These are phyloP conservation scores for Papilionanthe hybrid DNA, from an alignment of 116 monocot genomes.

Conservation along the genomic window DNA sequence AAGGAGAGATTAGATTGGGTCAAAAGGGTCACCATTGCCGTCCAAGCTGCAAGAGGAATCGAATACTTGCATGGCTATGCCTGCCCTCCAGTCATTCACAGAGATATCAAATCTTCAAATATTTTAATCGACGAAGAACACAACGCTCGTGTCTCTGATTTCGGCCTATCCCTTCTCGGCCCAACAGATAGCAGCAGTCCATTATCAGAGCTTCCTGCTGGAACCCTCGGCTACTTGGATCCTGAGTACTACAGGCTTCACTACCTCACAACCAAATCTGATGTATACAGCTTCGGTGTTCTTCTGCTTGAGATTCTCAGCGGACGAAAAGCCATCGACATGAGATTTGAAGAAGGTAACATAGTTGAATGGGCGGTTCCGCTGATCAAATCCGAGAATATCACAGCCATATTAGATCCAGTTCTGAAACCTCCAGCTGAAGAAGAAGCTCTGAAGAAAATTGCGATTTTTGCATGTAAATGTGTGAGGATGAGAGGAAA, in stretches of 20 bases:
- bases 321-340: slow-evolving; percentile 89
- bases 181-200: slow-evolving; percentile 73
- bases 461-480: slow-evolving; percentile 66
- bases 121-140: slow-evolving; percentile 96
- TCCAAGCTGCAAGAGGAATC: slow-evolving; percentile 91
- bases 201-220: slow-evolving; percentile 89
- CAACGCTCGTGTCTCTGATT: slow-evolving; percentile 90
- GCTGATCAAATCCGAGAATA: slow-evolving; percentile 60
- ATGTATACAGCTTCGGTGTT: slow-evolving; percentile 97
- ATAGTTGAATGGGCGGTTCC: slow-evolving; percentile 98
- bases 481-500: slow-evolving; percentile 95
- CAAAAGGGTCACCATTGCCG: slow-evolving; percentile 82
- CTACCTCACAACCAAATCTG: slow-evolving; percentile 95
- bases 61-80: slow-evolving; percentile 98
- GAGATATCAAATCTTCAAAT: slow-evolving; percentile 99
- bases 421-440: slow-evolving; percentile 52
- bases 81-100: slow-evolving; percentile 94
- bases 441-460: slow-evolving; percentile 68
- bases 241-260: slow-evolving; percentile 97
- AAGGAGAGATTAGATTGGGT: slow-evolving; percentile 74
- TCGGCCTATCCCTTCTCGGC: slow-evolving; percentile 82
- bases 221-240: slow-evolving; percentile 92
- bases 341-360: slow-evolving; percentile 92
- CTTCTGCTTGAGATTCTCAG: slow-evolving; percentile 88
- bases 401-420: slow-evolving; percentile 60